Conservation (phyloP, 176 grass and related monocot genomes). For the Bothriochloa decipiens region DNA sequence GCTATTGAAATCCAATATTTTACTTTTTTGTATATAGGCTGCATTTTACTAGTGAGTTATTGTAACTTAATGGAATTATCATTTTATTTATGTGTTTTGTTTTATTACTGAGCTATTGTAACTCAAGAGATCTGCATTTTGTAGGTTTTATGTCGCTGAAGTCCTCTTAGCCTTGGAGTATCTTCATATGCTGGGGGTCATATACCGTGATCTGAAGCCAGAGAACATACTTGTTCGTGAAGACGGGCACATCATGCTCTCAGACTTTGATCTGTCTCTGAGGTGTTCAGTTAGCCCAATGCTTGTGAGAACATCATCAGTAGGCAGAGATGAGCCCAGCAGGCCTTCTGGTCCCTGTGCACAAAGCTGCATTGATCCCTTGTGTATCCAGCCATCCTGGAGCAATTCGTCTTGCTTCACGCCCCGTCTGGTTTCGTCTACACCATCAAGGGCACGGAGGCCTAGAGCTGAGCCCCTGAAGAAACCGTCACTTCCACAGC, state of each 20-base stretch:
- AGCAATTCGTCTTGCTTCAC: conserved; percentile 88
- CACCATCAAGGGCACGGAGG: conserved; percentile 41
- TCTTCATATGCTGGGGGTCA: conserved; percentile 96
- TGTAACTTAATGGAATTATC: background rate
- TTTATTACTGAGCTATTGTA: conserved; percentile 25
- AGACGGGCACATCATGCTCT: conserved; percentile 99
- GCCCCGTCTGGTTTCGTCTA: conserved; percentile 69
- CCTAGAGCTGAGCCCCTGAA: conserved; percentile 55
- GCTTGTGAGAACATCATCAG: conserved; percentile 76
- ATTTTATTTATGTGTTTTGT: background rate
- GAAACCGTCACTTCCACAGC: conserved; percentile 79
- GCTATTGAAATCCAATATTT: background rate
- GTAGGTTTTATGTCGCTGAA: conserved; percentile 91
- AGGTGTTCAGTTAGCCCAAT: conserved; percentile 90
- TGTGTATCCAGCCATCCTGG: conserved; percentile 90
- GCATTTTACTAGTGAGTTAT: background rate
- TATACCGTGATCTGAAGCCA: conserved; percentile 98
- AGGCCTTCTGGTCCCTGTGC: conserved; percentile 82
- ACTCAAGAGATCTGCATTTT: conserved; percentile 29
- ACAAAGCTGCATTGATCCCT: conserved; percentile 92
- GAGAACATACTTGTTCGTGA: conserved; percentile 98
- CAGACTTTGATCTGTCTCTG: conserved; percentile 95
- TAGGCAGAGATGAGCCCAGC: conserved; percentile 73
- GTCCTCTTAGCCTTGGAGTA: conserved; percentile 96
- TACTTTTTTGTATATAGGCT: background rate